Base-by-base conservation (phyloP, 805 yeast species). In the Candida khao-thaluensis region DNA sequence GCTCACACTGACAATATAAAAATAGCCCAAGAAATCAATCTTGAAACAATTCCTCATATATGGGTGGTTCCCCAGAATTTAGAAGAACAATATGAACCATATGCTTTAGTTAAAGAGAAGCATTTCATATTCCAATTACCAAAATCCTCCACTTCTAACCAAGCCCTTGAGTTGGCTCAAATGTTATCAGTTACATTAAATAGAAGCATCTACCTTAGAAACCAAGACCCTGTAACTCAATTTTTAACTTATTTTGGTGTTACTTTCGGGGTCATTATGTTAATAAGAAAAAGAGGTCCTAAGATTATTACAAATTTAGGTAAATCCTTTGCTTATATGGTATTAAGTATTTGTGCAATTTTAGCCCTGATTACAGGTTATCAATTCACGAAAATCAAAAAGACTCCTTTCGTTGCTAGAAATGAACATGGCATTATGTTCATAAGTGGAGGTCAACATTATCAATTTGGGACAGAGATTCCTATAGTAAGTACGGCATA, bases 401-500 rank as follows among this genome's bases (percentile, higher is more conserved):
- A 71, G 1, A 77, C 80, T 1, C 88, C 91, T 2, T 77, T 85
- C 35, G 46, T 85, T 14, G 79, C 82, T 1, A 66, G 64, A 39
- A 64, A 73, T 50, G 76, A 71, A 2, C 52, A 76, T 2, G 77
- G 76, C 9, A 54, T 81, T 2, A 73, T 79, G 59, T 71, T 66
- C 49, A 71, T 82, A 40, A 74, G 84, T 42, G 87, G 87, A 10
- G 88, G 86, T 3, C 58, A 62, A 3, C 75, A 72, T 40, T 79
- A 79, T 67, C 91, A 84, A 59, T 79, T 83, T 58, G 91, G 93
- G 0, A 60, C 76, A 3, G 95, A 85, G 53, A 70, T 80, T 3
- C 52, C 79, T 4, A 56, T 81, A 2, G 72, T 82, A 6, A 71
- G 76, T 2, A 55, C 51, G 2, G 64, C 75, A 46, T 85, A 85